Evolutionary conservation across 495 filamentous ascomycete genomes (phyloP).

Genomic region (Xylaria palmicola): DNA sequence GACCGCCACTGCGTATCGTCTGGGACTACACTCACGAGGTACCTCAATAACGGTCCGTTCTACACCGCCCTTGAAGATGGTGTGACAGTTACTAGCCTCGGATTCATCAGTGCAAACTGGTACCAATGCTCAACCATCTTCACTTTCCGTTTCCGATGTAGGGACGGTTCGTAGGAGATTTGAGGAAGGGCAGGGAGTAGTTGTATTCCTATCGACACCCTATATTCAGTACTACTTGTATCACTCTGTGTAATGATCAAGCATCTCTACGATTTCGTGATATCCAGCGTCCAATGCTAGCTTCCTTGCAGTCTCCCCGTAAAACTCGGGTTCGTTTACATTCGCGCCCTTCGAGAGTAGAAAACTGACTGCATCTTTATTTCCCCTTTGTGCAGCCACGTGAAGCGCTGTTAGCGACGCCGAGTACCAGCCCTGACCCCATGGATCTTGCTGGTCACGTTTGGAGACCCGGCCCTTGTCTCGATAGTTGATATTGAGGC

Average conservation of each 20-base stretch:
- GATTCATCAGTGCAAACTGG: neutral
- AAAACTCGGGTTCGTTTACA: neutral
- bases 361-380: constrained; percentile 1
- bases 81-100: neutral
- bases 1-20: constrained; percentile 40
- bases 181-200: too few species aligned
- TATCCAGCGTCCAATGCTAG: neutral
- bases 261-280: neutral
- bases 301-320: neutral
- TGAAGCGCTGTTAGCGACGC: neutral
- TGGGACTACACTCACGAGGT: constrained; percentile 34
- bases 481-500: neutral
- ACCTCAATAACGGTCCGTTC: constrained; percentile 35
- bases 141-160: too few species aligned
- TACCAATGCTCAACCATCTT: too few species aligned
- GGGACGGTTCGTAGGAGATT: too few species aligned
- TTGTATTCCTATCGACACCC: too few species aligned
- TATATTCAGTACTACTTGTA: too few species aligned
- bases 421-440: neutral
- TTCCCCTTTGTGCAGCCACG: neutral
- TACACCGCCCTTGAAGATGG: neutral
- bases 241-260: too few species aligned
- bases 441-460: neutral
- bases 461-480: neutral
- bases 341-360: neutral